Conservation (phyloP, 352 stramenopile species). For the Globisporangium yorkense region DNA sequence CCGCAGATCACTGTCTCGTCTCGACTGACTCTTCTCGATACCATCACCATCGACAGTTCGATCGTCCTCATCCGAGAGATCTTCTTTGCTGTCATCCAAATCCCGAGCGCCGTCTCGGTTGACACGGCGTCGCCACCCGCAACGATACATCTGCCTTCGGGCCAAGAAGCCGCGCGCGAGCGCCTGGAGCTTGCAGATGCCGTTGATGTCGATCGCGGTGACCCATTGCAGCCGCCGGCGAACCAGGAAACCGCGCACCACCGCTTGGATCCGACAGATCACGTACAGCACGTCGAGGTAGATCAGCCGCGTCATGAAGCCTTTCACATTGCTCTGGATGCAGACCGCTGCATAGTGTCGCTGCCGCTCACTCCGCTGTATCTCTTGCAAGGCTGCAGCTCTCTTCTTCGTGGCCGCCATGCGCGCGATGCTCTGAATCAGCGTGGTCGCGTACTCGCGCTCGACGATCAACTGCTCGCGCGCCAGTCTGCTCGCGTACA, state of each 20-base stretch:
- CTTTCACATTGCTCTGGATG: slow-evolving; percentile 50
- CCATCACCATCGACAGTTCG: neutral
- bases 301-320: slow-evolving; percentile 64
- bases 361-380: slow-evolving; percentile 8
- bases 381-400: slow-evolving; percentile 8
- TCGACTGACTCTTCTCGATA: too few species aligned
- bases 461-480: slow-evolving; percentile 22
- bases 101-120: too few species aligned
- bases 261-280: slow-evolving; percentile 71
- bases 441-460: slow-evolving; percentile 25
- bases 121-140: neutral
- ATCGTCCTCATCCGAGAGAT: neutral
- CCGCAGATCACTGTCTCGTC: neutral
- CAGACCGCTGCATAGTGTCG: slow-evolving; percentile 27
- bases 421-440: slow-evolving; percentile 42
- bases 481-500: slow-evolving; percentile 20
- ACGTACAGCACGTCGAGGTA: slow-evolving; percentile 80
- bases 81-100: neutral
- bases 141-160: slow-evolving; percentile 5
- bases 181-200: slow-evolving; percentile 43
- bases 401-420: slow-evolving; percentile 18
- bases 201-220: slow-evolving; percentile 31
- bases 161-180: slow-evolving; percentile 30
- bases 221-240: slow-evolving; percentile 51
- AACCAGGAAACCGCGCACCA: slow-evolving; percentile 56